phyloP scores from a whole-genome alignment of 2,329 filamentous ascomycete genomes.

The Aspergillus sp. region DNA sequence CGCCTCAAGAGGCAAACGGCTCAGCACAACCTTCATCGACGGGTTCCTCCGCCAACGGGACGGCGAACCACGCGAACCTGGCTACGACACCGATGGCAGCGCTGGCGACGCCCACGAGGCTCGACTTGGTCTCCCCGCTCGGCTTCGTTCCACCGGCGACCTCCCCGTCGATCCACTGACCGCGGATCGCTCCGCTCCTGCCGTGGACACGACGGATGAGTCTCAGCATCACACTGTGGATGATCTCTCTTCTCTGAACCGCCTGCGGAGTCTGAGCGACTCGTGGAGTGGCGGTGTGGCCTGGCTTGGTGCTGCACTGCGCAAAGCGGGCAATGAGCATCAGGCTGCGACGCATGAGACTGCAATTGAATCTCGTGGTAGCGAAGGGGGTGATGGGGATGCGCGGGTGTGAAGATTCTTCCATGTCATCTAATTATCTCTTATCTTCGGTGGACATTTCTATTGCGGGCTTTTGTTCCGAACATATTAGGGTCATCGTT shows the following conservation, averaged over 20 bases:
- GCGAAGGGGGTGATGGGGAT: background rate
- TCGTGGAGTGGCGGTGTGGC: slow-evolving; percentile 35
- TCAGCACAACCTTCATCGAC: slow-evolving; percentile 25
- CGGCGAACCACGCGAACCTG: slow-evolving; percentile 15
- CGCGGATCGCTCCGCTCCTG: slow-evolving; percentile 23
- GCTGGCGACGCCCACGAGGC: slow-evolving; percentile 15
- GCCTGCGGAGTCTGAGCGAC: slow-evolving; percentile 38
- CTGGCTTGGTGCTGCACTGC: slow-evolving; percentile 35
- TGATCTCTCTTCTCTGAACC: slow-evolving; percentile 18
- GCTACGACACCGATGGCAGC: slow-evolving; percentile 19
- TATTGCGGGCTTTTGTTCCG: background rate
- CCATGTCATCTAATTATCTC: background rate
- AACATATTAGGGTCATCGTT: background rate
- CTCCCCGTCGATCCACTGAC: slow-evolving; percentile 18
- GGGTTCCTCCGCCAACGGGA: slow-evolving; percentile 17
- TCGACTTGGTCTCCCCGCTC: slow-evolving; percentile 22
- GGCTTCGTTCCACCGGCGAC: slow-evolving; percentile 27
- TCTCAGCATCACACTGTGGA: slow-evolving; percentile 11
- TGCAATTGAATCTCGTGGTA: slow-evolving; percentile 2
- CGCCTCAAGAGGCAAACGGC: slow-evolving; percentile 26
- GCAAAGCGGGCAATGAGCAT: slow-evolving; percentile 15
- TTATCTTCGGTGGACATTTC: background rate
- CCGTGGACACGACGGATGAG: slow-evolving; percentile 14
- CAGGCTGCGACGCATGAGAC: background rate
- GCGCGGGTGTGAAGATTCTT: slow-evolving; percentile 3